A percentile compares a stretch with the other conserved stretches of the same genome.
These are phyloP conservation scores for Grosmannia huntii DNA, from an alignment of 2,329 filamentous ascomycete species.

Conservation along the genomic window DNA sequence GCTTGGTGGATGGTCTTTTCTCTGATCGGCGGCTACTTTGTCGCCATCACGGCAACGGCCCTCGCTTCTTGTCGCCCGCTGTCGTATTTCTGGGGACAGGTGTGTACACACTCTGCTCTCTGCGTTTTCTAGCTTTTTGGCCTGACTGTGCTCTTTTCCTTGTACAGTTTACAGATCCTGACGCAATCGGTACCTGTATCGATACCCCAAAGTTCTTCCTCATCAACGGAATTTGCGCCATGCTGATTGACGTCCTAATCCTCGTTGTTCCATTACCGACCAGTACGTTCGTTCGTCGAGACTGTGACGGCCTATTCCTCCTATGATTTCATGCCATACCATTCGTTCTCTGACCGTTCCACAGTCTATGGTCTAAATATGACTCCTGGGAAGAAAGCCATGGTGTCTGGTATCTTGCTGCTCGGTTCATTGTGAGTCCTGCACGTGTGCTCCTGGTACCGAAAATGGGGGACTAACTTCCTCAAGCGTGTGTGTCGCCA, in stretches of 20 bases:
- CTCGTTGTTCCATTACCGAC: background rate
- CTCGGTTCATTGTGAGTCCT: conserved; percentile 1
- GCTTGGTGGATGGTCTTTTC: background rate
- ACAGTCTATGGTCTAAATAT: background rate
- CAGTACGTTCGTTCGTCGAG: background rate
- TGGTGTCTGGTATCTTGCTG: background rate
- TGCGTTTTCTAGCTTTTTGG: background rate
- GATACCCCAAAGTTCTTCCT: background rate
- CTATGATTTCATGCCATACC: background rate
- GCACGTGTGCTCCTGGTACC: background rate
- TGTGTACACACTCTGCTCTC: background rate
- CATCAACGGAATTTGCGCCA: conserved; percentile 1
- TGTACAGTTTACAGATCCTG: background rate
- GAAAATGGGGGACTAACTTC: background rate
- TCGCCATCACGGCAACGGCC: background rate
- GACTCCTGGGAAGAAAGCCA: background rate
- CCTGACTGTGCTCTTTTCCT: background rate
- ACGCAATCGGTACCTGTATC: background rate
- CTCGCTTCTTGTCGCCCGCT: background rate
- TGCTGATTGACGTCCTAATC: background rate
- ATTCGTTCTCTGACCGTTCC: background rate
- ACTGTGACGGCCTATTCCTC: background rate
- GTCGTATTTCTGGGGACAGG: background rate
- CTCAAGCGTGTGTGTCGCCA: background rate
- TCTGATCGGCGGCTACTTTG: background rate